Evolutionary conservation across 257 asterid species (phyloP).

Genomic region (Leptodermis oblonga): DNA sequence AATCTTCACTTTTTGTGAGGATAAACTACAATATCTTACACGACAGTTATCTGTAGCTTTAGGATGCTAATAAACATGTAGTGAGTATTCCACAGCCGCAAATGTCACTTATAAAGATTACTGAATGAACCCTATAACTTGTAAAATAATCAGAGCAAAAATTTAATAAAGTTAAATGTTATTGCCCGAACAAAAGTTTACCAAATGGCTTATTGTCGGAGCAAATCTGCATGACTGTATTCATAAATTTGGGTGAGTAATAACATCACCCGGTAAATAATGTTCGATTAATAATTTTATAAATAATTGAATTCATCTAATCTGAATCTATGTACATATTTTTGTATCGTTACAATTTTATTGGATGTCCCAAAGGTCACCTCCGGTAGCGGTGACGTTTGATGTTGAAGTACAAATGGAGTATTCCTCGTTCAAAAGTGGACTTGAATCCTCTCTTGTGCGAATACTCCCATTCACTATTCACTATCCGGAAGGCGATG

Average conservation of each 20-base stretch:
- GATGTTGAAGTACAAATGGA: slow-evolving; percentile 84
- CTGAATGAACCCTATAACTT: too few relatives aligned
- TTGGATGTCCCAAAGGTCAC: slow-evolving; percentile 39
- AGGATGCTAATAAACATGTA: not conserved
- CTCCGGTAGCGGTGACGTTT: slow-evolving; percentile 81
- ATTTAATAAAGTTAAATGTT: too few relatives aligned
- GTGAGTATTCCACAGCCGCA: not conserved
- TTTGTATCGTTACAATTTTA: too few relatives aligned
- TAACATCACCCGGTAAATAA: too few relatives aligned
- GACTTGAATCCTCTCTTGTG: slow-evolving; percentile 23
- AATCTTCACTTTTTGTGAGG: slow-evolving; percentile 9
- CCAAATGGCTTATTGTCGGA: too few relatives aligned
- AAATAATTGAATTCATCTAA: too few relatives aligned
- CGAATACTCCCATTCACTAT: slow-evolving; percentile 6
- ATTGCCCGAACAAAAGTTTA: too few relatives aligned
- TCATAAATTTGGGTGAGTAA: too few relatives aligned
- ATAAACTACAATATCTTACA: not conserved
- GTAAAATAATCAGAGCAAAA: too few relatives aligned
- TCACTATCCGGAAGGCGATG: slow-evolving; percentile 6
- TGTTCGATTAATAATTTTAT: too few relatives aligned
- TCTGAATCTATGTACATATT: too few relatives aligned
- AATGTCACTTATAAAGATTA: not conserved
- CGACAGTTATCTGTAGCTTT: not conserved
- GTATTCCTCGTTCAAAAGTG: slow-evolving; percentile 78
- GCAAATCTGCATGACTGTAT: too few relatives aligned